Conservation (phyloP, 2,329 filamentous ascomycete species). For the Alternaria atra region DNA sequence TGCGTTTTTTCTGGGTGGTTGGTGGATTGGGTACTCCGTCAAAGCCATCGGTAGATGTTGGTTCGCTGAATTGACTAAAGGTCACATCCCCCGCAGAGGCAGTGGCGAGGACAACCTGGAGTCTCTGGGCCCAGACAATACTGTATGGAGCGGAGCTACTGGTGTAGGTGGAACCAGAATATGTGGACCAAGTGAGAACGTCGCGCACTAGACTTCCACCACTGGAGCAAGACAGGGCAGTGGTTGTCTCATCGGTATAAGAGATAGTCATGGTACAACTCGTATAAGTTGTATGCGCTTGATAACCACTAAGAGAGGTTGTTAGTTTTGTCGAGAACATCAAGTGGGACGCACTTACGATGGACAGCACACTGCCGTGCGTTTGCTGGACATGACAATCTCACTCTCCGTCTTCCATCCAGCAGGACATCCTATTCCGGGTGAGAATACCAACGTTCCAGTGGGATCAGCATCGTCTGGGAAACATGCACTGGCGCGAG, state of each 20-base stretch:
- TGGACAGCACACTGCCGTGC: conserved; percentile 5
- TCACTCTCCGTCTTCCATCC: neutral
- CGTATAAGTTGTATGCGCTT: neutral
- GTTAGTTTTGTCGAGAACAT: neutral
- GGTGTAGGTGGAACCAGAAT: neutral
- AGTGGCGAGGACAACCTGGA: neutral
- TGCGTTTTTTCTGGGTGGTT: neutral
- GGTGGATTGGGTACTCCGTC: neutral
- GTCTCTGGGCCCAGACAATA: neutral
- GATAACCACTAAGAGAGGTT: neutral
- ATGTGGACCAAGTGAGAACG: neutral
- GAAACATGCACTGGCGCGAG: conserved; percentile 5
- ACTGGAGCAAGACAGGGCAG: neutral
- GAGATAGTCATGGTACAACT: neutral
- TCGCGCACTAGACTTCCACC: neutral
- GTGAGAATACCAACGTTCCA: neutral
- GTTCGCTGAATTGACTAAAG: neutral
- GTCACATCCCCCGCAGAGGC: neutral
- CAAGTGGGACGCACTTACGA: neutral
- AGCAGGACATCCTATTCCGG: neutral
- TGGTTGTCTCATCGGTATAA: neutral
- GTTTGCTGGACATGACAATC: neutral
- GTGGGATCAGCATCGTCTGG: neutral
- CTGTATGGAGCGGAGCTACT: neutral
- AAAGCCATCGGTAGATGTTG: neutral